Evolutionary conservation across 2,329 filamentous ascomycete genomes (phyloP), one percentile per base, ranked within the genome.

Genomic region (Alternaria arbusti): DNA sequence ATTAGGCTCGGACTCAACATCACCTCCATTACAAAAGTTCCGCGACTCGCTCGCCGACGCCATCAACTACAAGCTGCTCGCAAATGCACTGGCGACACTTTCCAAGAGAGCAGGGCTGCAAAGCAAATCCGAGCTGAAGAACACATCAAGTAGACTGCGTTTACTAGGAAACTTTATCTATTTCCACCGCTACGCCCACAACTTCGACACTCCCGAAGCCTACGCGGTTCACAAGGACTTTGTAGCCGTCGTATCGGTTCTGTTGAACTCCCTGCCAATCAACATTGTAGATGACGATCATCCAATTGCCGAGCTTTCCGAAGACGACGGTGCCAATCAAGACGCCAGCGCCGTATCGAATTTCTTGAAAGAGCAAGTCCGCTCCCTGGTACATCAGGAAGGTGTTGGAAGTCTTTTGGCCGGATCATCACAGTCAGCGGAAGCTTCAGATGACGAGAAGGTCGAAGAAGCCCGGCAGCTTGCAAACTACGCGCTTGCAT

Each of bases 401-500:
- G 92, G 91, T 43, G 91, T 97, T 57, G 88, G 90, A 0, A 85
- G 85, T 23, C 82, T 91, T 8, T 80, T 92, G 9, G 82, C 84
- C 11, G 81, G 82, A 45, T 81, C 77, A 0, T 70, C 74, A n/a
- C 70, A 70, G 45, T 70, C 75, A 46, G 77, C 78, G 71, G 83
- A 78, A 32, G 69, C 73, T 17, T 75, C 77, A 9, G 74, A 75
- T 15, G 74, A 76, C 6, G 74, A 70, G 65, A 80, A 68, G 74
- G 82, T 73, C 72, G 83, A 86, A 61, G 88, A 91, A 74, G 90
- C 92, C 3, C 91, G 90, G 69, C 83, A 93, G 12, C 84, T 97
- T 43, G 93, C 95, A 12, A 93, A 91, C 26, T 98, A 97, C 75
- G 93, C 94, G 3, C 84, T 98, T 43, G 94, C 92, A 0, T 82